Evolutionary conservation across 1,284 basidiomycete genomes (phyloP).

Genomic region (Puccinia polysora): DNA sequence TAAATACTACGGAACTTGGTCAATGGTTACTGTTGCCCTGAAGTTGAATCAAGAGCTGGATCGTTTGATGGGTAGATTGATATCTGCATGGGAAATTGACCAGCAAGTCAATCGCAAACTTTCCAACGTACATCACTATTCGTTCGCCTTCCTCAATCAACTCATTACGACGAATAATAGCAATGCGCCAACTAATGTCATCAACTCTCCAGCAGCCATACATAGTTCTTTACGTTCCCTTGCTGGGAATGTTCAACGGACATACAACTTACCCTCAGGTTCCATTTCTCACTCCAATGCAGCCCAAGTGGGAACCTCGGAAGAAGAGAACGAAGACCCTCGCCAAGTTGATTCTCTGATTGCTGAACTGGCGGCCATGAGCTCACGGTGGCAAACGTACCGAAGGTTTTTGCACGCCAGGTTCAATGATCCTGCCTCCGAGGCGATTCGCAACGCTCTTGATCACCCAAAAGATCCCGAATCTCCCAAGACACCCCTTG

Average conservation of each 20-base stretch:
- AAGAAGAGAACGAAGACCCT: conserved; percentile 69
- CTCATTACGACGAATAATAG: background rate
- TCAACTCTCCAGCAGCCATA: conserved; percentile 31
- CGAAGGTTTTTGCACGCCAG: conserved; percentile 75
- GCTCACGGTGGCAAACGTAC: conserved; percentile 85
- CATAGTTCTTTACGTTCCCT: conserved; percentile 36
- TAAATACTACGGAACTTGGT: conserved; percentile 72
- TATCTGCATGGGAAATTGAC: conserved; percentile 50
- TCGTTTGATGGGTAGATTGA: conserved; percentile 48
- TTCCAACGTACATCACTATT: conserved; percentile 18
- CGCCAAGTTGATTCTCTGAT: conserved; percentile 83
- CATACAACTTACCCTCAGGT: conserved; percentile 21
- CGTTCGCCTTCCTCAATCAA: conserved; percentile 6
- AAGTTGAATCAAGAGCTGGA: conserved; percentile 49
- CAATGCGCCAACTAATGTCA: background rate
- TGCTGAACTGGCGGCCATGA: conserved; percentile 80
- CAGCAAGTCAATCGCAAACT: conserved; percentile 46
- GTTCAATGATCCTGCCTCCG: conserved; percentile 51
- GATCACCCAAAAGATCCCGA: background rate
- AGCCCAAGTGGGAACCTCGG: conserved; percentile 44
- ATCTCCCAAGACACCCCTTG: background rate
- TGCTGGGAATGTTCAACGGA: conserved; percentile 33
- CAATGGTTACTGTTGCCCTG: conserved; percentile 56
- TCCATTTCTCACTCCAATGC: conserved; percentile 45
- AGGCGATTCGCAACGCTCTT: background rate